Evolutionary conservation across 169 alveolate genomes (phyloP), one percentile per base, ranked within the genome.

Genomic region (Eimeria tenella): DNA sequence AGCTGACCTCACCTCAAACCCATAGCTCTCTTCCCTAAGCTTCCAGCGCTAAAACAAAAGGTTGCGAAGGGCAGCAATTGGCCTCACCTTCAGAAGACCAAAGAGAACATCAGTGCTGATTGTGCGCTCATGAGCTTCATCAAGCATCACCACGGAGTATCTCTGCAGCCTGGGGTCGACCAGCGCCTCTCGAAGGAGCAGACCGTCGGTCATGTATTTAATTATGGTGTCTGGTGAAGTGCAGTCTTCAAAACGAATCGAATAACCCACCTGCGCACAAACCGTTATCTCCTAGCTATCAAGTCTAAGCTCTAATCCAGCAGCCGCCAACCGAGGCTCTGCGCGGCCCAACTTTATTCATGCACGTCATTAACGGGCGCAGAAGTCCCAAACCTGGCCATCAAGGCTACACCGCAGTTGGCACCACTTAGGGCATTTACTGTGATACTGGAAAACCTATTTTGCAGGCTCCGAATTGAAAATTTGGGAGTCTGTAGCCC

Each of bases 121-220:
- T 42, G 99, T 99, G 90, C 99, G 97, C 95, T 99, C 99, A 96
- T 99, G 99, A 3, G 99, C 99, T 93, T 99, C 99, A 95, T 99
- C 99, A 74, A 99, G 97, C 99, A 99, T 99, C 73, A 99, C 97
- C 73, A 99, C 99, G 82, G 99, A 97, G 95, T 99, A 99, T 81
- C 95, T 77, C 90, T 97, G 93, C 83, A 99, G 96, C 93, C 97
- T 93, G 49, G 99, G 96, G 94, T 99, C 99, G 23, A 98, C 96
- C 50, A 99, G 96, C 15, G 99, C 99, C 97, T 99, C 99, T 93
- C 99, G 95, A 42, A 99, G 95, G 17, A 99, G 98, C 99, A 99
- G 98, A 60, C 99, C 99, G 88, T 99, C 99, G 3, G 99, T 99
- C 99, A 99, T 98, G 96, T 99, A 99, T 95, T 99, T 99, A 70